Evolutionary conservation across 1,139 yeast species (phyloP), one percentile per base, ranked within the genome.

Genomic region (Blastobotrys illinoisensis): DNA sequence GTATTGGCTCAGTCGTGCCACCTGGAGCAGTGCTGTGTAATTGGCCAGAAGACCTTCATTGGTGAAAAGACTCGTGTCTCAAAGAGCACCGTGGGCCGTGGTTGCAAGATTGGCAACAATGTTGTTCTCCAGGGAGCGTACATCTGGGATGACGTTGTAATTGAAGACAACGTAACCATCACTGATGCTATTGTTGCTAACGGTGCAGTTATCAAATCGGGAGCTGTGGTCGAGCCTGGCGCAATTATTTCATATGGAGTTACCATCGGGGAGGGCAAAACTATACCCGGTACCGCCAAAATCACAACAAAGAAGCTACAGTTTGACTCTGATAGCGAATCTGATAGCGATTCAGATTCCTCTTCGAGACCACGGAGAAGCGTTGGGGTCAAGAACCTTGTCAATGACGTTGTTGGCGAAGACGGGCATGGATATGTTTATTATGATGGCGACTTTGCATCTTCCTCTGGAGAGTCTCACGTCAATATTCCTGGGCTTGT

Each of bases 1-100:
- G 82, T 90, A 13, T 77, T 95, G 63, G 96, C 97, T 0, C 97
- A 91, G 68, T 86, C 95, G n/a, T 89, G 97, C 73, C 83, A 82
- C 61, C 80, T 89, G 58, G 86, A 86, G 19, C 79, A 83, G 51
- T 78, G 88, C 62, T 86, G 91, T 3, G 85, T 88, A 5, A 86
- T 95, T 60, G 97, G 97, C 1, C 73, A 83, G 6, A 79, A 81
- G 54, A 78, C 97, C 0, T 78, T 76, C 47, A 83, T 93, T 60
- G 86, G 85, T 45, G 80, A 79, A 49, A 74, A 77, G 18, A 74
- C 84, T 0, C 52, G 54, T 3, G 66, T 74, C 18, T 85, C 85
- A 44, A 83, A 82, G 53, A 84, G 95, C 18, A 87, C 88, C 3
- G 82, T 93, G 67, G 99, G 99, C 14, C 82, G 91, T 62, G 79